Conservation (phyloP, 495 filamentous ascomycete species). For the Saxophila tyrrhenica region DNA sequence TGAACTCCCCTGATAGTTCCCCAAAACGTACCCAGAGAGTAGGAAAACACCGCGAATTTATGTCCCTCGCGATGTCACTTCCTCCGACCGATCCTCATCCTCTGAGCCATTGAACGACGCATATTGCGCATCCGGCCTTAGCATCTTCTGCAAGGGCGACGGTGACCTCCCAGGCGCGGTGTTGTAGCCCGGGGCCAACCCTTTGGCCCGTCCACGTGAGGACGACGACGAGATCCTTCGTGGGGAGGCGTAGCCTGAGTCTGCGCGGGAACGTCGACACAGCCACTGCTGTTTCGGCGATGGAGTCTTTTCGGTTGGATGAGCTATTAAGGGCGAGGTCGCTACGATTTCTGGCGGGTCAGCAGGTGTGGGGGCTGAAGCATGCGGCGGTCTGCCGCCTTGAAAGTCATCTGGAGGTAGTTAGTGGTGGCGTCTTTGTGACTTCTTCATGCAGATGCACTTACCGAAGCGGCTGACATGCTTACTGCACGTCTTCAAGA, state of each 20-base stretch:
- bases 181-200: not conserved
- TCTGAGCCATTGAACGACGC: not conserved
- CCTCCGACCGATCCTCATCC: no score
- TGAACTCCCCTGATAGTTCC: no score
- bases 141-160: not conserved
- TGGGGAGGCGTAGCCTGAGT: not conserved
- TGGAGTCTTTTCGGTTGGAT: not conserved
- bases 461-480: not conserved
- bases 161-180: not conserved
- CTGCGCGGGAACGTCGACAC: not conserved
- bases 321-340: not conserved
- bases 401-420: no score
- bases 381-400: not conserved
- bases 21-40: no score
- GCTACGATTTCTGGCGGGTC: no score
- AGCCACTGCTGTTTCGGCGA: not conserved
- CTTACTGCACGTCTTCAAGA: not conserved
- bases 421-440: not conserved
- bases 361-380: not conserved
- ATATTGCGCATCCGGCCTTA: not conserved
- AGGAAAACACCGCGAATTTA: no score
- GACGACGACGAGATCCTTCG: not conserved
- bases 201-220: not conserved
- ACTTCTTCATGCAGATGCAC: not conserved
- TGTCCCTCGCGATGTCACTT: no score